Evolutionary conservation across 164 flowering plant species (phyloP).

Genomic region (Magnolia kwangsiensis): DNA sequence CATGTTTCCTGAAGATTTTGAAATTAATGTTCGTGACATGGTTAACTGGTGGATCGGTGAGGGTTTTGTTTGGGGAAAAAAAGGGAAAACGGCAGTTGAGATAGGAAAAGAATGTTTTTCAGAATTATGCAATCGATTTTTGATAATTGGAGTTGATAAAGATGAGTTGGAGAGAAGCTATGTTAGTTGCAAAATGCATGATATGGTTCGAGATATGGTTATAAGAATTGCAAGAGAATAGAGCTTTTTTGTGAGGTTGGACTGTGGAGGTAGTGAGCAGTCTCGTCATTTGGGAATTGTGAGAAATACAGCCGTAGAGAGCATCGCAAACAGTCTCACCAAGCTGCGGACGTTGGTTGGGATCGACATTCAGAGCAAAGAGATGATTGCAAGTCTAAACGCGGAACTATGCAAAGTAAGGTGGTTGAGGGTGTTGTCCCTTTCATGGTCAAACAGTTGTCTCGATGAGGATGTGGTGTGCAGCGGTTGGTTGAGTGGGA

Average conservation of each 20-base stretch:
- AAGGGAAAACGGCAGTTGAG: neutral
- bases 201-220: neutral
- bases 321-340: neutral
- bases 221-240: slow-evolving; percentile 3
- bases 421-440: neutral
- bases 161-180: neutral
- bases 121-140: neutral
- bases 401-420: neutral
- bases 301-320: neutral
- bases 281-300: neutral
- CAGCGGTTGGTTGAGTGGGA: neutral
- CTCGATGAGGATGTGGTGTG: neutral
- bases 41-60: neutral
- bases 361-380: neutral
- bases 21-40: neutral
- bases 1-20: neutral
- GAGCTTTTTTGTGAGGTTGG: neutral
- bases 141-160: neutral
- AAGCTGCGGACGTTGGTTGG: too few relatives aligned
- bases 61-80: neutral
- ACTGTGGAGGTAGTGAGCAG: neutral
- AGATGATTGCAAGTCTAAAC: neutral
- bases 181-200: neutral
- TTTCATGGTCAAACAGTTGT: neutral
- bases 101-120: neutral